Evolutionary conservation across 345 rosid species (phyloP), one percentile per base, ranked within the genome.

Genomic region (Rhizophora mangle): DNA sequence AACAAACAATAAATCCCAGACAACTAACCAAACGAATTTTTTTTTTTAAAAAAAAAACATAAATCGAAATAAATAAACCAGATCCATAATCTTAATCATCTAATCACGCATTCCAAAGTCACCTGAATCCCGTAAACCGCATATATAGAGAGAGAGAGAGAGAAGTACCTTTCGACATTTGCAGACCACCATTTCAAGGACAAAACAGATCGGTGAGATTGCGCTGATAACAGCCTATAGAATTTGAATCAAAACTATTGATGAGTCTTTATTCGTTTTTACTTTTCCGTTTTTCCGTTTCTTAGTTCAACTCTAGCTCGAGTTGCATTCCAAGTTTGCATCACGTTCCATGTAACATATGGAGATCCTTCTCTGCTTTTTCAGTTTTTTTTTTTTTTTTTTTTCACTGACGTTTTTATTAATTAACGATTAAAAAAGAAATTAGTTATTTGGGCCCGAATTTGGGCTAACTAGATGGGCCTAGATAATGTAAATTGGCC

Each of bases 101-200:
- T 18, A 32, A 68, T 36, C 26, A 34, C 13, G 1, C 67, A 54
- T 29, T 55, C 18, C 27, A 47, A 32, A 6, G 3, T 22, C 57
- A 54, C 49, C 39, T 36, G 52, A 67, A 68, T 68, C 47, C 57
- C 57, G 11, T 3, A 46, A 8, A 11, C 49, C 29, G 21, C 22
- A 37, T 7, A 20, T 7, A 20, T 21, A 36, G 19, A 54, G 70
- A 55, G 51, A 32, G 20, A 24, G 67, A 6, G 65, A 27, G 24
- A 10, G 49, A 24, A 0, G 21, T 66, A 76, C 79, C 79, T 76
- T 76, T 43, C 75, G 79, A 52, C 79, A 76, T 76, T 76, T 76
- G 68, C 79, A 76, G 75, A 76, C 79, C 71, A 76, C 79, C 79
- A 76, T 76, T 66, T 71, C 70, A 57, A 55, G 21, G 24, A 16